A percentile compares a stretch with the other conserved stretches of the same genome.
These are phyloP conservation scores for Colletotrichum camelliae DNA, from an alignment of 2,329 filamentous ascomycete genomes.

Conservation along the genomic window DNA sequence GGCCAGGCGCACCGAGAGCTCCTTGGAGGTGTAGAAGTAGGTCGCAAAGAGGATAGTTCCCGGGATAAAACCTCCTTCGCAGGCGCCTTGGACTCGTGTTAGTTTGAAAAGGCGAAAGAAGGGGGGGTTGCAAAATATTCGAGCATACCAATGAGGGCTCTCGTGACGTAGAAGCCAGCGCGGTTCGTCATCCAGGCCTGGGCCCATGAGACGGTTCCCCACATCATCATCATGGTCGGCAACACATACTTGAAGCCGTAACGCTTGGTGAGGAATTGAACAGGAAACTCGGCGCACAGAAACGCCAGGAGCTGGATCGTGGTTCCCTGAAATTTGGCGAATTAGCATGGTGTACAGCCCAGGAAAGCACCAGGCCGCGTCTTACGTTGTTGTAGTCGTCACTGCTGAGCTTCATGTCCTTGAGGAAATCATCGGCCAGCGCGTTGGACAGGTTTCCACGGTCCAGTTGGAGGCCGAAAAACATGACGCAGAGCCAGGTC, in stretches of 20 bases:
- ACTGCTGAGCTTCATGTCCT: constrained; percentile 51
- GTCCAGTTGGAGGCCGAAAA: constrained; percentile 69
- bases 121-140: neutral
- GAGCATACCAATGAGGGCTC: constrained; percentile 37
- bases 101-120: neutral
- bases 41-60: constrained; percentile 59
- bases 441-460: constrained; percentile 68
- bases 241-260: constrained; percentile 37
- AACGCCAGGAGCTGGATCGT: constrained; percentile 62
- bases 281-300: constrained; percentile 63
- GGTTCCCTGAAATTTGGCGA: constrained; percentile 39
- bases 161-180: constrained; percentile 42
- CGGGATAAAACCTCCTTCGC: constrained; percentile 53
- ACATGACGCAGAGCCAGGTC: constrained; percentile 38
- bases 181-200: constrained; percentile 39
- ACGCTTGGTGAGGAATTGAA: constrained; percentile 65
- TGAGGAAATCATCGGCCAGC: constrained; percentile 65
- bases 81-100: constrained; percentile 27
- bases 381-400: constrained; percentile 60
- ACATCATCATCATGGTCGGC: constrained; percentile 27
- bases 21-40: constrained; percentile 32
- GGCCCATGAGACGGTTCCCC: constrained; percentile 20
- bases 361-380: neutral
- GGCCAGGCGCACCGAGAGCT: constrained; percentile 58
- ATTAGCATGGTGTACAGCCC: neutral